Conservation (phyloP, 2,329 filamentous ascomycete species). For the Macroventuria anomochaeta region DNA sequence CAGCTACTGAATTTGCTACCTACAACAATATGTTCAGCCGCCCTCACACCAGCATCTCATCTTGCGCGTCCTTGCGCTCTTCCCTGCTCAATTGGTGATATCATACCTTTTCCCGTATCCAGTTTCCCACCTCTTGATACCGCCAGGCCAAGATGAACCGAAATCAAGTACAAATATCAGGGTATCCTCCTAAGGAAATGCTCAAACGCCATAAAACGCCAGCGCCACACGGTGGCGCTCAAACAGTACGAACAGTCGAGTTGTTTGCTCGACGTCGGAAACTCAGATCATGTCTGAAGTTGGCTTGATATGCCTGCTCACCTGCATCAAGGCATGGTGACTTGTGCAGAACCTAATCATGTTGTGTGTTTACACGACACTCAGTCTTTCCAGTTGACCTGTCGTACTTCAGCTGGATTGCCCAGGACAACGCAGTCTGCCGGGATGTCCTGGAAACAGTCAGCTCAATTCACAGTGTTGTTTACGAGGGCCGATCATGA, state of each 20-base stretch:
- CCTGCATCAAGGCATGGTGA: background rate
- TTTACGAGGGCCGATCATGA: no score
- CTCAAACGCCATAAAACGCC: conserved; percentile 5
- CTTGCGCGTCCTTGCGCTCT: background rate
- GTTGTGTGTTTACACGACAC: background rate
- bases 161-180: conserved; percentile 21
- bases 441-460: conserved; percentile 52
- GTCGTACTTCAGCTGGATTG: conserved; percentile 53
- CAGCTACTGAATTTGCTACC: conserved; percentile 9
- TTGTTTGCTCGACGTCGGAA: background rate
- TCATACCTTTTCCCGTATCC: conserved; percentile 7
- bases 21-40: background rate
- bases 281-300: background rate
- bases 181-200: conserved; percentile 34
- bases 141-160: background rate
- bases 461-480: conserved; percentile 14
- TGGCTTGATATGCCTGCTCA: background rate
- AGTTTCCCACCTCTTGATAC: background rate
- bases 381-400: conserved; percentile 27
- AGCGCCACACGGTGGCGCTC: conserved; percentile 4
- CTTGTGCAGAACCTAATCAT: background rate
- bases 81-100: background rate
- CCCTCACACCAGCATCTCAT: background rate
- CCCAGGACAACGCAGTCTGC: conserved; percentile 56
- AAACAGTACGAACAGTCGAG: background rate